A percentile compares a stretch with the other conserved stretches of the same genome.
phyloP scores from a whole-genome alignment of 2,329 filamentous ascomycete genomes.

The Exserohilum turcica region DNA sequence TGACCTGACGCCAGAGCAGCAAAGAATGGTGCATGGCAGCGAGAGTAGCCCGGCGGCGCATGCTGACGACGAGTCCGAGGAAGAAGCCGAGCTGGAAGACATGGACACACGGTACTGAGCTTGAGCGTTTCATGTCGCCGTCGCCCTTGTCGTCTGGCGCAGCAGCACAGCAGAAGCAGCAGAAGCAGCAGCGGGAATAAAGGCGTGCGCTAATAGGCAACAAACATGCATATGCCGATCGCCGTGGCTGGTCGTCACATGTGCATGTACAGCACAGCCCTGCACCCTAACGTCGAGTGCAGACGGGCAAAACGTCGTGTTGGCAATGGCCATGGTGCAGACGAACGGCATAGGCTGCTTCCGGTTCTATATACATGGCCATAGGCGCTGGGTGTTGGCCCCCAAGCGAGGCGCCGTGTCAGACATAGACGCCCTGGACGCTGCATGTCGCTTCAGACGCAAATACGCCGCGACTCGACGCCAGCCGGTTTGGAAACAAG shows the following conservation, averaged over 20 bases:
- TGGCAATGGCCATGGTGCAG: no score
- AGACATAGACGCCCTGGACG: no score
- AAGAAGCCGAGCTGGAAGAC: slow-evolving; percentile 46
- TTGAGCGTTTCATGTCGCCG: slow-evolving; percentile 2
- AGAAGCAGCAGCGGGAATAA: neutral
- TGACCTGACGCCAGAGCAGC: slow-evolving; percentile 55
- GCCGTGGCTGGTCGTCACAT: slow-evolving; percentile 1
- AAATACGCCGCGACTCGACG: no score
- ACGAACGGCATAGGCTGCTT: no score
- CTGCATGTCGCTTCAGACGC: no score
- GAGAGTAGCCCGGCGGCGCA: slow-evolving; percentile 25
- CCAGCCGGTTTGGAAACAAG: no score
- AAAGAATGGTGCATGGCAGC: slow-evolving; percentile 43
- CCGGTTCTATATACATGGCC: no score
- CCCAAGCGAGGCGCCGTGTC: no score
- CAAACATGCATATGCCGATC: slow-evolving; percentile 15
- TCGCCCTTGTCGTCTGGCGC: neutral
- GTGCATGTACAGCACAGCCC: slow-evolving; percentile 21
- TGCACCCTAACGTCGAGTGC: slow-evolving; percentile 1
- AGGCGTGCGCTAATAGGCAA: slow-evolving; percentile 8
- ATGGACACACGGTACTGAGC: slow-evolving; percentile 49
- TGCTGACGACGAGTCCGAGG: slow-evolving; percentile 46
- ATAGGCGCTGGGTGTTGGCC: no score
- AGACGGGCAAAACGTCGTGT: neutral
- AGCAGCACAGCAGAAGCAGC: no score